Percentiles rank a stretch among this genome's conserved stretches.
These are phyloP conservation scores for Diaporthe caulivora DNA, from an alignment of 2,329 filamentous ascomycete species.

Conservation along the genomic window DNA sequence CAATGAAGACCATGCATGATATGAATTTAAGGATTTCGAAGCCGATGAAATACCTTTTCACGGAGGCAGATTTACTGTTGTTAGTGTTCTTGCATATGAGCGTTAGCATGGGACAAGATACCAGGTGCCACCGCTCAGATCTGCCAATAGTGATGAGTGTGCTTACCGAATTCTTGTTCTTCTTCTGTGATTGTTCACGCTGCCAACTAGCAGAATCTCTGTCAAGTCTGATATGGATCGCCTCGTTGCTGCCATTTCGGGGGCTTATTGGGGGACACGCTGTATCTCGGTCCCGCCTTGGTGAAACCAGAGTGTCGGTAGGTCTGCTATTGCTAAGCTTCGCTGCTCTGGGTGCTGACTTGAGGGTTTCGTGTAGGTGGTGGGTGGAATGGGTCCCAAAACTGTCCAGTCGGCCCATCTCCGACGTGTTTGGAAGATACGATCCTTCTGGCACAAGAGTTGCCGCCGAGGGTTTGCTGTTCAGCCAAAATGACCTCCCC, in stretches of 20 bases:
- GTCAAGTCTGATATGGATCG: background rate
- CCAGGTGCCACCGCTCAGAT: no score
- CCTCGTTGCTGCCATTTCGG: background rate
- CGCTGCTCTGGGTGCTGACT: background rate
- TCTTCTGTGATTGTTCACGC: no score
- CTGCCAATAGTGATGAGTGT: background rate
- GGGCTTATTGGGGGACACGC: background rate
- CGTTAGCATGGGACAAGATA: background rate
- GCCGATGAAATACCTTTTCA: background rate
- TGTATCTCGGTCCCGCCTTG: background rate
- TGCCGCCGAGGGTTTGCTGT: conserved; percentile 10
- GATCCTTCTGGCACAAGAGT: background rate
- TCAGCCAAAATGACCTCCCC: background rate
- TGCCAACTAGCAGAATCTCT: background rate
- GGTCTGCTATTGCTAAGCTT: background rate
- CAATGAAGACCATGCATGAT: conserved; percentile 4
- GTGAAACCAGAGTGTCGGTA: background rate
- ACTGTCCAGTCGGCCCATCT: background rate
- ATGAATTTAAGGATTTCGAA: background rate
- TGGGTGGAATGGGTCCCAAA: background rate
- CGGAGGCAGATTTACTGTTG: background rate
- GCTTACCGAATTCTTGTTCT: background rate
- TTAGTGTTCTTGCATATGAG: background rate
- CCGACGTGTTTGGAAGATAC: background rate
- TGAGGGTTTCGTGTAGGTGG: background rate